Evolutionary conservation across 176 grass and related monocot species (phyloP).

Genomic region (Oryza nivara): DNA sequence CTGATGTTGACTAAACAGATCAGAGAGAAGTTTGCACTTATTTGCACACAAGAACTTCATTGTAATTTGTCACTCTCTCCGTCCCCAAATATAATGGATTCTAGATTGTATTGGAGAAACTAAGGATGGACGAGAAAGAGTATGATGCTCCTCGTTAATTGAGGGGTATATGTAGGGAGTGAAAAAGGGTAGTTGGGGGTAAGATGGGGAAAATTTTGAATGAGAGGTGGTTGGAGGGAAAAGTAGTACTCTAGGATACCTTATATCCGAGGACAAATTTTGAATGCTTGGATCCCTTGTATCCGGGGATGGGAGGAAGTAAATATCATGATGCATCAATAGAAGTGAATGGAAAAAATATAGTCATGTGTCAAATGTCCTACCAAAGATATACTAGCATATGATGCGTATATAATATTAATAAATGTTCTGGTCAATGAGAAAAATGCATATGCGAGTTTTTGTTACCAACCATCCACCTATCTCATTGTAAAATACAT

Average conservation of each 20-base stretch:
- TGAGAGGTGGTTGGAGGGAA: no score
- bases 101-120: no score
- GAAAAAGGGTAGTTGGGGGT: no score
- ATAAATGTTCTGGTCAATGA: constrained; percentile 8
- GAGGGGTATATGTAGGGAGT: no score
- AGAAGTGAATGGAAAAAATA: not conserved
- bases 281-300: no score
- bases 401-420: not conserved
- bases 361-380: not conserved
- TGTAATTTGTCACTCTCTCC: not conserved
- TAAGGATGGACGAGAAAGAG: no score
- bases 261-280: no score
- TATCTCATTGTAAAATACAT: constrained; percentile 9
- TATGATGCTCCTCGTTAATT: no score
- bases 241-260: no score
- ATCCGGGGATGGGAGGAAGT: no score
- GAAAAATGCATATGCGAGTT: constrained; percentile 6
- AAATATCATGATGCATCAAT: constrained; percentile 4
- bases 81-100: no score
- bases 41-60: not conserved
- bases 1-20: not conserved
- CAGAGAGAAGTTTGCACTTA: not conserved
- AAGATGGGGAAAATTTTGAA: no score
- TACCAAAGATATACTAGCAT: constrained; percentile 19
- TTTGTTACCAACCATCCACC: constrained; percentile 1